Evolutionary conservation across 768 basidiomycete genomes (phyloP).

Genomic region (Termitomyces sp.): DNA sequence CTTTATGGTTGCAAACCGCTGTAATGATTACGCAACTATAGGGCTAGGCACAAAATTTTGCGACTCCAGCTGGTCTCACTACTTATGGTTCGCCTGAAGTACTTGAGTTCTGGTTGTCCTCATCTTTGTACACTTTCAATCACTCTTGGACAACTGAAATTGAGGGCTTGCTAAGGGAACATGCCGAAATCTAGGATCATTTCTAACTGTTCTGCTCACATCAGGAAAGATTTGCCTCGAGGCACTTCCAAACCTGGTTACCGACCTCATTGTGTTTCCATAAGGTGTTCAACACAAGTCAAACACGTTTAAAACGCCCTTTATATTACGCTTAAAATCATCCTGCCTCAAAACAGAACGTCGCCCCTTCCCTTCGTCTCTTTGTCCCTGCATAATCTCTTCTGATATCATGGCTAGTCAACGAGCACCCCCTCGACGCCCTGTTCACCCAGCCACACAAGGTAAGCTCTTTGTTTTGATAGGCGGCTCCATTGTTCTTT

Average conservation of each 20-base stretch:
- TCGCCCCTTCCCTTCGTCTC: conserved; percentile 25
- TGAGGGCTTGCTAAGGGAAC: conserved; percentile 9
- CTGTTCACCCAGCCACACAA: conserved; percentile 43
- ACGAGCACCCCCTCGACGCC: conserved; percentile 44
- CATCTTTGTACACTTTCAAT: not conserved
- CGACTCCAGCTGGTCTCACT: not conserved
- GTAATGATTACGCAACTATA: not conserved
- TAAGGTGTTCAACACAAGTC: conserved; percentile 38
- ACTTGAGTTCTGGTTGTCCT: not conserved
- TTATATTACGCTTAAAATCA: conserved; percentile 31
- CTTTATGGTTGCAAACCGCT: no score
- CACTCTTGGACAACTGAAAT: not conserved
- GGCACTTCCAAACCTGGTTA: conserved; percentile 52
- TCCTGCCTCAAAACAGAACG: conserved; percentile 20
- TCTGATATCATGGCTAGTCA: conserved; percentile 54
- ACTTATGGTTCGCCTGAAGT: not conserved
- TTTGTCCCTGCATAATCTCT: conserved; percentile 9
- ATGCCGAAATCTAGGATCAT: conserved; percentile 17
- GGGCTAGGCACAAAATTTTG: not conserved
- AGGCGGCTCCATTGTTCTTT: conserved; percentile 20
- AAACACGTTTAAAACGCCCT: conserved; percentile 72
- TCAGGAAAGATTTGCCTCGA: conserved; percentile 29
- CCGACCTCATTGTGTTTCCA: conserved; percentile 51
- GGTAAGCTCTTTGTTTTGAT: conserved; percentile 33
- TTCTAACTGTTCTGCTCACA: conserved; percentile 11